A percentile compares a stretch with the other conserved stretches of the same genome.
These are phyloP conservation scores for Boletus bicolor DNA, from an alignment of 768 basidiomycete genomes.

Conservation along the genomic window DNA sequence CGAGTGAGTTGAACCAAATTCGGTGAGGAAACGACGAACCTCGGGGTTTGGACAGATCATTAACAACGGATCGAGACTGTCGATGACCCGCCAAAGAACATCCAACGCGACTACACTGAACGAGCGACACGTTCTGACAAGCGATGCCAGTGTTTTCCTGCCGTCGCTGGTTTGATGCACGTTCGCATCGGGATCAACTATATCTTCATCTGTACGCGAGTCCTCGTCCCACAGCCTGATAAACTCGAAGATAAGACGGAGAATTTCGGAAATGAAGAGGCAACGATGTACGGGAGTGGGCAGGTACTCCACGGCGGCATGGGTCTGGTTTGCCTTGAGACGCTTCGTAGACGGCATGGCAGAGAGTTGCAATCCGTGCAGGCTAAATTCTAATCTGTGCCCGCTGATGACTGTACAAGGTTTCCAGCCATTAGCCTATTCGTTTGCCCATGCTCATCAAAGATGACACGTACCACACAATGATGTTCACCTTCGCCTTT, in stretches of 20 bases:
- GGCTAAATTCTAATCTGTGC: not conserved
- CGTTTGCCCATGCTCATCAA: not conserved
- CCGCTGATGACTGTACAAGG: not conserved
- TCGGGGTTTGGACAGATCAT: not conserved
- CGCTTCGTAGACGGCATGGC: not conserved
- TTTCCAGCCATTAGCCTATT: not conserved
- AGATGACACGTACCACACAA: not conserved
- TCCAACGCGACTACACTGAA: not conserved
- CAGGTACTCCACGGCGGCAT: not conserved
- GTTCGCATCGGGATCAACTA: not conserved
- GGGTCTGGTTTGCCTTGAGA: not conserved
- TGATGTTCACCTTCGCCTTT: not conserved
- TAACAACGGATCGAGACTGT: not conserved
- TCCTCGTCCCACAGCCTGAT: not conserved
- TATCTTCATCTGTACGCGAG: not conserved
- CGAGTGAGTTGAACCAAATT: not conserved
- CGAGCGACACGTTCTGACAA: not conserved
- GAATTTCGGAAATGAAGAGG: not conserved
- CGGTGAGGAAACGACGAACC: not conserved
- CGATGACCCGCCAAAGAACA: not conserved
- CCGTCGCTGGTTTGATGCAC: not conserved
- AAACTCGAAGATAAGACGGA: not conserved
- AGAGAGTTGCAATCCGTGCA: not conserved
- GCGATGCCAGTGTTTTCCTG: not conserved
- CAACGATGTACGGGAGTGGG: not conserved